Evolutionary conservation across 179 eudicot species (phyloP).

Genomic region (Nepenthes alata): DNA sequence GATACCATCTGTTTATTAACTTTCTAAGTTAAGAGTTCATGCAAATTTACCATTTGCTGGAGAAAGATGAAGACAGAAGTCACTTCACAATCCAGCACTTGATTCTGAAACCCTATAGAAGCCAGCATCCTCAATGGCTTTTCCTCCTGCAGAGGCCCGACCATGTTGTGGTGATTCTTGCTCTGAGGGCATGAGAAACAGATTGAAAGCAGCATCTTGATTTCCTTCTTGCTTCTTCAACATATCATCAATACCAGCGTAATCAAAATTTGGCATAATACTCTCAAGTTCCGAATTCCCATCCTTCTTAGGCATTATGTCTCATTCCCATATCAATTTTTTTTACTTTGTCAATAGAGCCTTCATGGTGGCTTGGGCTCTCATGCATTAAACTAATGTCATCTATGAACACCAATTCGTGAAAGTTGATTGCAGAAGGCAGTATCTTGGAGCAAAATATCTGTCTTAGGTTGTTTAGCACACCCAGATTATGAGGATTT

Average conservation of each 20-base stretch:
- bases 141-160: no score
- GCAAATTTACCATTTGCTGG: no score
- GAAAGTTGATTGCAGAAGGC: conserved; percentile 36
- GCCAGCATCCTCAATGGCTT: no score
- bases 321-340: conserved; percentile 30
- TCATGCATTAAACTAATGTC: conserved; percentile 1
- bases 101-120: neutral
- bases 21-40: no score
- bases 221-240: conserved; percentile 21
- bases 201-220: conserved; percentile 16
- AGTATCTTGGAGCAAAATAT: conserved; percentile 20
- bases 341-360: conserved; percentile 14
- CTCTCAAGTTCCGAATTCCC: conserved; percentile 24
- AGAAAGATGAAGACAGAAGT: no score
- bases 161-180: conserved; percentile 4
- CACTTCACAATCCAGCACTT: neutral
- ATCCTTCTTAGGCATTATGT: conserved; percentile 24
- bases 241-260: conserved; percentile 33
- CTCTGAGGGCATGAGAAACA: conserved; percentile 13
- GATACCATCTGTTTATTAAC: no score
- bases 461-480: conserved; percentile 32
- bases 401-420: conserved; percentile 24
- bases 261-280: conserved; percentile 37
- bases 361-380: conserved; percentile 11
- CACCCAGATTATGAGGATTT: conserved; percentile 44